A percentile compares a stretch with the other conserved stretches of the same genome.
Conservation (phyloP, 139 green algal species). For the Protoeuglena noctilucae region DNA sequence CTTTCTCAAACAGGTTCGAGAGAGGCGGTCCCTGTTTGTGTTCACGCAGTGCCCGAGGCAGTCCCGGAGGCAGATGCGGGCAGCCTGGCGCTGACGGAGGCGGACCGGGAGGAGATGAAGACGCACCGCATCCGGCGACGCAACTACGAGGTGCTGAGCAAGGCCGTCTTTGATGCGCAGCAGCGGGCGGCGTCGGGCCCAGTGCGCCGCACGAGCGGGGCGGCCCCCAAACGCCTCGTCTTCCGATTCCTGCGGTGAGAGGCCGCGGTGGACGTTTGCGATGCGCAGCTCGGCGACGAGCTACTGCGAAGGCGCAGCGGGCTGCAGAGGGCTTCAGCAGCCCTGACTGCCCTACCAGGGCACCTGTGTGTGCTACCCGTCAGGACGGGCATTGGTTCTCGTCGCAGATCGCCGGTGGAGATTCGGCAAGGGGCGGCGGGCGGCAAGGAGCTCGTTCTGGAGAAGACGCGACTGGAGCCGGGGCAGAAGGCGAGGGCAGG, state of each 20-base stretch:
- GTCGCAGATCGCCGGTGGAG: constrained; percentile 12
- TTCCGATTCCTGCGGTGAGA: not conserved
- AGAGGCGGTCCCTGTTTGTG: constrained; percentile 1
- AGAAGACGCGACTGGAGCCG: constrained; percentile 21
- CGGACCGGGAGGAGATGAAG: not conserved
- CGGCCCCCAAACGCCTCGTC: constrained; percentile 2
- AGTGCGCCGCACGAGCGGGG: not conserved
- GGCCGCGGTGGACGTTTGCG: too few relatives aligned
- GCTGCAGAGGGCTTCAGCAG: too few relatives aligned
- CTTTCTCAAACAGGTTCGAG: constrained; percentile 12
- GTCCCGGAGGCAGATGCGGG: not conserved
- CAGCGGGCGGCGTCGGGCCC: too few relatives aligned
- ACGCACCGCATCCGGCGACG: not conserved
- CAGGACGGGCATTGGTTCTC: not conserved
- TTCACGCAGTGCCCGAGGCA: not conserved
- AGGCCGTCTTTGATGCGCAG: not conserved
- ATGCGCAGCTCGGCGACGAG: not conserved
- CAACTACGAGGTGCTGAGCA: not conserved
- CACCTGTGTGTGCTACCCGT: not conserved
- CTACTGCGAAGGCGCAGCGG: not conserved
- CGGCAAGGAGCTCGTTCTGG: constrained; percentile 16
- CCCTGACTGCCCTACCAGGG: not conserved
- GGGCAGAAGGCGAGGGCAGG: constrained; percentile 2
- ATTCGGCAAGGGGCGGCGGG: too few relatives aligned
- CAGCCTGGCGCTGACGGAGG: not conserved